Base-by-base conservation (phyloP, 2,329 filamentous ascomycete genomes). In the Botryosphaeria dothidea region DNA sequence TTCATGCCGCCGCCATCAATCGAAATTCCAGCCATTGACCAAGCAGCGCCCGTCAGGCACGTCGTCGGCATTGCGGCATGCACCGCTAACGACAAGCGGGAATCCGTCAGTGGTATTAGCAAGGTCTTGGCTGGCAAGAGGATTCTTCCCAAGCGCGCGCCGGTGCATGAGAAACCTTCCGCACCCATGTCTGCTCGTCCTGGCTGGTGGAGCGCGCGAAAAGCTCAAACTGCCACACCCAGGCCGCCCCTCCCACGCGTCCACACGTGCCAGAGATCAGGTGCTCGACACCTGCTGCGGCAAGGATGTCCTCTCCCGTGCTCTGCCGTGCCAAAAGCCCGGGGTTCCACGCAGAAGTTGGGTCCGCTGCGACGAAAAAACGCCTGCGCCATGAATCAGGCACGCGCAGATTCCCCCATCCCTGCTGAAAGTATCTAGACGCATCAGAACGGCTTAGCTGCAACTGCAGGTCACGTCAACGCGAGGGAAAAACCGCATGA, bases 391-490 rank as follows among this genome's bases (percentile, higher is more conserved):
- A 27, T 43, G 34, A 45, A 29, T 58, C 34, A 41, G 34, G 15
- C 34, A 41, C 31, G 8, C 54, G 54, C 54, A 58, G 38, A 9
- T 13, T 21, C 19, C 8, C 7, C 19, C 13, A 56, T 58, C 54
- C 54, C 54, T 58, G 54, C 36, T n/a, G n/a, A 43, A 58, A 43
- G 21, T 27, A 11, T 43, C 23, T 11, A 58, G 5, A 27, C 36
- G 36, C 54, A 29, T 58, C 23, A n/a, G 54, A 58, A 58, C 36
- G 54, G 54, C 54, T 58, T 43, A 58, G 54, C 36, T 58, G 36
- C 54, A 58, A 58, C 54, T 41, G 36, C 38, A 25, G 54, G 36
- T 56, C 51, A 41, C 34, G 31, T 38, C 51, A 56, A 56, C n/a
- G 25, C 11, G 38, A 11, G 31, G 21, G 21, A 56, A 56, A 56